Base-by-base conservation (phyloP, 805 yeast species). In the Pichia ethanolica region DNA sequence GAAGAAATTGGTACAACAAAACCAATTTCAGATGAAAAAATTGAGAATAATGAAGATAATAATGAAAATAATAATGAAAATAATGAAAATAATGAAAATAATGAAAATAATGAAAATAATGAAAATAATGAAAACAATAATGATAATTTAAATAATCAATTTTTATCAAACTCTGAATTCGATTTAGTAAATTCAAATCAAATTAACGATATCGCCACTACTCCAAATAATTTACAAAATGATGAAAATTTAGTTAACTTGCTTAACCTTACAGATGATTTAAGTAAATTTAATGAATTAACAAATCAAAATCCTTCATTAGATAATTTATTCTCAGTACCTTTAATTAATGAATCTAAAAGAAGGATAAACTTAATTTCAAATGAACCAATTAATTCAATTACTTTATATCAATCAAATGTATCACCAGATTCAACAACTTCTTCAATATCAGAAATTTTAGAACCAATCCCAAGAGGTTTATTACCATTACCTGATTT, bases 401-500 rank as follows among this genome's bases (percentile, higher is more conserved):
- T 30, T 30, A 30, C 7, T 30, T 28, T 27, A n/a, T 9, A n/a
- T 14, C 30, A n/a, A 30, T 7, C 9, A 30, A 6, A 30, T 30
- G 28, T 20, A 12, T 13, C 44, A 26, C 40, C 44, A 36, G 11
- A 27, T 47, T 53, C 57, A 8, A 44, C 53, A 4, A 36, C 60
- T 8, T 46, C 53, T 13, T 52, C 63, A 7, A 41, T 55, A 3
- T 51, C 58, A 25, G 63, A 55, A 25, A 42, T 49, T 5, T 39
- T 55, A 5, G 64, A 59, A 27, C 45, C 57, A 7, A 59, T 66
- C 35, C 73, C 73, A 6, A 58, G 67, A 27, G 64, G 68, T 9
- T 43, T 73, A 30, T 38, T 61, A n/a, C 81, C 82, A 2, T 60
- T 82, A 5, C 90, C 93, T 0, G 86, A 81, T 49, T 59, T 82